Evolutionary conservation across 78 protist genomes (phyloP).

Genomic region (Anaeramoeba flamelloides): DNA sequence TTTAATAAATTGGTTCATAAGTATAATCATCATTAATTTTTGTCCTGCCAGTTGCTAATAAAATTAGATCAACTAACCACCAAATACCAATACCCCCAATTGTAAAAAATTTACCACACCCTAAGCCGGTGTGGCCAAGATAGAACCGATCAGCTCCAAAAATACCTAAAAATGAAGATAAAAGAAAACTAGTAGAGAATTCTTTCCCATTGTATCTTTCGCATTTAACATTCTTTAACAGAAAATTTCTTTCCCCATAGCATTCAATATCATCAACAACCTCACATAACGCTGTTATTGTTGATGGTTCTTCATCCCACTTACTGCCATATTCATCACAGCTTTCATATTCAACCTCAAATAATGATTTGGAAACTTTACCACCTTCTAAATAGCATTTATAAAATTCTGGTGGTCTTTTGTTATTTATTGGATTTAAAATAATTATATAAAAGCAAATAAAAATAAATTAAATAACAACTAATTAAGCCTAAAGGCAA

Average conservation of each 20-base stretch:
- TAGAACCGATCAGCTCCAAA: not conserved
- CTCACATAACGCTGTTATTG: not conserved
- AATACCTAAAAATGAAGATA: not conserved
- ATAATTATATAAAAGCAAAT: no score
- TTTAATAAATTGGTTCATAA: no score
- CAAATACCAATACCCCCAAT: not conserved
- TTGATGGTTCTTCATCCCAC: not conserved
- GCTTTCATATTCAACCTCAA: not conserved
- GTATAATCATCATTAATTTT: not conserved
- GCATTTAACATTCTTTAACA: not conserved
- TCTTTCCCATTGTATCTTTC: not conserved
- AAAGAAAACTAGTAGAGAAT: not conserved
- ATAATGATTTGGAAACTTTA: not conserved
- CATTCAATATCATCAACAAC: constrained; percentile 3
- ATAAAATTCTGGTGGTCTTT: constrained; percentile 1
- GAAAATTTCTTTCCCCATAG: not conserved
- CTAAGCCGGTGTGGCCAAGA: not conserved
- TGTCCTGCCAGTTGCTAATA: not conserved
- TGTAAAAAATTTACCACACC: not conserved
- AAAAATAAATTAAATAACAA: no score
- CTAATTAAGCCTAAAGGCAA: no score
- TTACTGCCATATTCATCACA: not conserved
- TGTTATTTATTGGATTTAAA: no score
- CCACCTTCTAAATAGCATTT: not conserved
- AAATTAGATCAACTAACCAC: not conserved